These are phyloP conservation scores for Coniella vitis DNA, from an alignment of 2,329 filamentous ascomycete genomes.

Conservation along the genomic window DNA sequence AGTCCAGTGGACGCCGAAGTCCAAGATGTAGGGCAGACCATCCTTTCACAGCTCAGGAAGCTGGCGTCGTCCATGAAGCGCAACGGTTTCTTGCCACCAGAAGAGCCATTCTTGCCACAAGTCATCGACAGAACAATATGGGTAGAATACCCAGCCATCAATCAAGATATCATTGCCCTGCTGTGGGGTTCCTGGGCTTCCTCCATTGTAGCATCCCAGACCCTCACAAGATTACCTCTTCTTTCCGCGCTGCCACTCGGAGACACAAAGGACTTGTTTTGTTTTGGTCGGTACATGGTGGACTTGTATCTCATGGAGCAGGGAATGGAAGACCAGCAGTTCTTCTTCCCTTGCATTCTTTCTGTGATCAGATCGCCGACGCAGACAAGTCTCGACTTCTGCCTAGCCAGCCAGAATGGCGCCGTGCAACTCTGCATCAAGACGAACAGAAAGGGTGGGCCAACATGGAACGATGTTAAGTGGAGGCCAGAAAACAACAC, in stretches of 20 bases:
- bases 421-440: constrained; percentile 70
- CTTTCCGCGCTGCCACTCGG: constrained; percentile 67
- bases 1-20: constrained; percentile 39
- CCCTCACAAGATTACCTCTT: constrained; percentile 43
- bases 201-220: constrained; percentile 40
- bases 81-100: constrained; percentile 69
- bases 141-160: constrained; percentile 69
- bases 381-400: constrained; percentile 63
- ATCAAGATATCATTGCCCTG: constrained; percentile 63
- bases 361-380: constrained; percentile 66
- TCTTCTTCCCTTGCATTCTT: constrained; percentile 66
- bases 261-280: constrained; percentile 69
- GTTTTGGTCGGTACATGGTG: constrained; percentile 70
- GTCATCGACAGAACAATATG: constrained; percentile 76
- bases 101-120: constrained; percentile 63
- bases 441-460: constrained; percentile 57
- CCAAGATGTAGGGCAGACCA: constrained; percentile 45
- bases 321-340: constrained; percentile 59
- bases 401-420: constrained; percentile 74
- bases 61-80: constrained; percentile 76
- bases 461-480: constrained; percentile 73
- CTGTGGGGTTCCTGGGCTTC: constrained; percentile 56
- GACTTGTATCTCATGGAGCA: constrained; percentile 69
- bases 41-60: constrained; percentile 63
- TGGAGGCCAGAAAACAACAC: constrained; percentile 66